phyloP scores from a whole-genome alignment of 345 rosid genomes.

The Raphanus sativus region DNA sequence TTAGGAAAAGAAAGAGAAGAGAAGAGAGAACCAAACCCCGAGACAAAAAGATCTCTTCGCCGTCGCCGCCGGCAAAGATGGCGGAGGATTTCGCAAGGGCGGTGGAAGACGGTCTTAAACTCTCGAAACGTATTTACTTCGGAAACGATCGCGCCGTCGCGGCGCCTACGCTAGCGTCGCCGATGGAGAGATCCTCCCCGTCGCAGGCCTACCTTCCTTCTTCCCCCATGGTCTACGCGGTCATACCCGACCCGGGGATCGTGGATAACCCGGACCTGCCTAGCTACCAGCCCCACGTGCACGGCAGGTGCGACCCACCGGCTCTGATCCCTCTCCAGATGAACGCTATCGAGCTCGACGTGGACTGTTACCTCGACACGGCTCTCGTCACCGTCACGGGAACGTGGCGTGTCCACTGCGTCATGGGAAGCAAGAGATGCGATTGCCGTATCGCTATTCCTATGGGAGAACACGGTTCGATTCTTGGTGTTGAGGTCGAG shows the following conservation, averaged over 20 bases:
- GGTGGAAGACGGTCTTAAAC: slow-evolving; percentile 83
- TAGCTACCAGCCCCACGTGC: slow-evolving; percentile 95
- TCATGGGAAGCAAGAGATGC: slow-evolving; percentile 83
- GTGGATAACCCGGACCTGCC: slow-evolving; percentile 95
- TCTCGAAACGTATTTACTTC: slow-evolving; percentile 68
- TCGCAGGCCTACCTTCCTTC: slow-evolving; percentile 49
- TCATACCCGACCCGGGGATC: slow-evolving; percentile 69
- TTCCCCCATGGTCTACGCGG: slow-evolving; percentile 87
- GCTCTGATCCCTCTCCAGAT: slow-evolving; percentile 87
- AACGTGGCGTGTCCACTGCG: slow-evolving; percentile 85
- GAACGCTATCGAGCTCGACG: slow-evolving; percentile 66
- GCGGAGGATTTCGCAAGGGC: slow-evolving; percentile 73
- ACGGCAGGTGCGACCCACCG: slow-evolving; percentile 90
- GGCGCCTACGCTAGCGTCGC: slow-evolving; percentile 55
- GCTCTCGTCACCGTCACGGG: slow-evolving; percentile 62
- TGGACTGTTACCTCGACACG: slow-evolving; percentile 62
- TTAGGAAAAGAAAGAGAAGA: neutral
- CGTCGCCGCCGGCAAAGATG: slow-evolving; percentile 44
- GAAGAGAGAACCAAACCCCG: neutral
- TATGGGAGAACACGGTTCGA: slow-evolving; percentile 93
- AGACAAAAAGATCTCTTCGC: slow-evolving; percentile 25
- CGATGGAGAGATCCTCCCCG: slow-evolving; percentile 58
- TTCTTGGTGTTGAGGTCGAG: slow-evolving; percentile 93
- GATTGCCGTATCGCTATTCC: slow-evolving; percentile 87
- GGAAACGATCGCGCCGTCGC: slow-evolving; percentile 79